Evolutionary conservation across 192 early-diverging fungal species (phyloP).

Genomic region (Coemansia sp.): DNA sequence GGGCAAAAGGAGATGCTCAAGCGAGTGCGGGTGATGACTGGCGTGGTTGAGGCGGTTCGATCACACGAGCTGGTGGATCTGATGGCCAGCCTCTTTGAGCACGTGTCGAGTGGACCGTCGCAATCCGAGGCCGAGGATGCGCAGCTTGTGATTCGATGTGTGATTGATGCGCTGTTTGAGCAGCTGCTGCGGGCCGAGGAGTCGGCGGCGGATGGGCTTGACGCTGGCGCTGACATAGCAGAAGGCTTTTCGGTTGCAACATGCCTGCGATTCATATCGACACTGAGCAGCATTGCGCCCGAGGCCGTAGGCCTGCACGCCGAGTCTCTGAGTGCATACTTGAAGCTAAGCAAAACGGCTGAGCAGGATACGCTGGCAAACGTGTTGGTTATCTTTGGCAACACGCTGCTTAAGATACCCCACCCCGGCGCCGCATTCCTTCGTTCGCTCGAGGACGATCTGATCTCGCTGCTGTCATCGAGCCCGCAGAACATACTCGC

Average conservation of each 20-base stretch:
- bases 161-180: slow-evolving; percentile 76
- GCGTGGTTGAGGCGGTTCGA: slow-evolving; percentile 33
- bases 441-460: slow-evolving; percentile 56
- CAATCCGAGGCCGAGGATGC: slow-evolving; percentile 52
- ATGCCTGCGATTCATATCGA: slow-evolving; percentile 52
- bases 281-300: slow-evolving; percentile 56
- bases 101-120: slow-evolving; percentile 29
- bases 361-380: slow-evolving; percentile 56
- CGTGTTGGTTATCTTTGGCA: slow-evolving; percentile 54
- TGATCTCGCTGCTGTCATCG: slow-evolving; percentile 56
- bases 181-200: slow-evolving; percentile 66
- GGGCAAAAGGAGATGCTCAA: slow-evolving; percentile 37
- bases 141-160: slow-evolving; percentile 55
- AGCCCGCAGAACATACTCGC: slow-evolving; percentile 59
- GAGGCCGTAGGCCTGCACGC: slow-evolving; percentile 53
- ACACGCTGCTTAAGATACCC: slow-evolving; percentile 41
- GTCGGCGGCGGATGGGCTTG: slow-evolving; percentile 9
- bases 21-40: slow-evolving; percentile 46
- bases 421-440: slow-evolving; percentile 57
- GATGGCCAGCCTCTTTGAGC: slow-evolving; percentile 33
- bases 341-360: slow-evolving; percentile 46
- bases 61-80: slow-evolving; percentile 27
- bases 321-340: slow-evolving; percentile 49
- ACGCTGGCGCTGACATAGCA: neutral
- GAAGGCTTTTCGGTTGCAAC: slow-evolving; percentile 16